These are phyloP conservation scores for Brasenia schreberi DNA, from an alignment of 164 flowering plant species.

Conservation along the genomic window DNA sequence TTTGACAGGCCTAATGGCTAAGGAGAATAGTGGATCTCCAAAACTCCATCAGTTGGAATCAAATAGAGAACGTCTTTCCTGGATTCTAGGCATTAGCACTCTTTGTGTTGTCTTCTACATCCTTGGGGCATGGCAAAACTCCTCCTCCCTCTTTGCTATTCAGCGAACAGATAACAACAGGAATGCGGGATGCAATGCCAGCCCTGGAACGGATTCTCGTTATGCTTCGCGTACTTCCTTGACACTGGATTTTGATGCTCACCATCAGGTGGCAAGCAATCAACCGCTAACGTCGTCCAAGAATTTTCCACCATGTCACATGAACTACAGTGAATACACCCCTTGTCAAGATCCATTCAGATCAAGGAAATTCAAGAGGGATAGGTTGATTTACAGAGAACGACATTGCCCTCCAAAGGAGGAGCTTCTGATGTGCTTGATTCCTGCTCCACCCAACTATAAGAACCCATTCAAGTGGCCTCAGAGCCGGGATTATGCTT, in stretches of 20 bases:
- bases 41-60: slow-evolving; percentile 57
- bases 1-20: slow-evolving; percentile 40
- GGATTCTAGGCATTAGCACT: slow-evolving; percentile 61
- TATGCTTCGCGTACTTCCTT: slow-evolving; percentile 3
- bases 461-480: slow-evolving; percentile 97
- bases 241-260: slow-evolving; percentile 59
- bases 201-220: neutral
- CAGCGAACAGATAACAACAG: slow-evolving; percentile 22
- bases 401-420: slow-evolving; percentile 77
- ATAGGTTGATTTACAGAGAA: slow-evolving; percentile 80
- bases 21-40: slow-evolving; percentile 71
- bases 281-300: slow-evolving; percentile 8
- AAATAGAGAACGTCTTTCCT: slow-evolving; percentile 51
- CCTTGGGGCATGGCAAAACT: slow-evolving; percentile 72
- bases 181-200: slow-evolving; percentile 22
- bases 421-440: slow-evolving; percentile 51
- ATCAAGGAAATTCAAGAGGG: slow-evolving; percentile 49
- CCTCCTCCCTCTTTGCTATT: slow-evolving; percentile 13
- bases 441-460: slow-evolving; percentile 88
- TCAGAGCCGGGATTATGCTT: slow-evolving; percentile 85
- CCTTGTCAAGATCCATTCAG: slow-evolving; percentile 68
- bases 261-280: slow-evolving; percentile 46
- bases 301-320: slow-evolving; percentile 45
- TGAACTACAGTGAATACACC: slow-evolving; percentile 70
- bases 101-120: slow-evolving; percentile 74